Evolutionary conservation across 805 yeast species (phyloP), one percentile per base, ranked within the genome.

Genomic region (Nakazawaea holstii): DNA sequence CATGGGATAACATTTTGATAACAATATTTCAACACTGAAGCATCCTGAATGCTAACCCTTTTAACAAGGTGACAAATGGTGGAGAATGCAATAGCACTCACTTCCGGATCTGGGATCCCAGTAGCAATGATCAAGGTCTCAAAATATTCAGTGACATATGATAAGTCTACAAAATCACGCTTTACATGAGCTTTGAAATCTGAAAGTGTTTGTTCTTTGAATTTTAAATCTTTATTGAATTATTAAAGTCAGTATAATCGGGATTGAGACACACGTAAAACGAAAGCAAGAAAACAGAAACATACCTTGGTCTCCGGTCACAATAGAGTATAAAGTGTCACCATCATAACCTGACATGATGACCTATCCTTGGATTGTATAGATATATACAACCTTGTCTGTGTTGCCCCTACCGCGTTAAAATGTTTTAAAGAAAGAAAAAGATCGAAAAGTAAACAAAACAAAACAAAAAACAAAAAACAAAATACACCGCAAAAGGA

Each of bases 1-100:
- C 77, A 68, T 1, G 86, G 86, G 4, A 81, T 58, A 2, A 77
- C 73, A 24, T 68, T 59, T 46, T 65, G 67, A 35, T 75, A 67
- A 35, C 74, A 73, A 1, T 62, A 58, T 49, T 64, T 65, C 38
- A 80, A 62, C 0, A 73, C 66, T 8, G 60, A 56, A 1, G 69
- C 61, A 53, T 79, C 83, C 60, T 80, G 86, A 61, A 78, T 74
- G 41, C 79, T 73, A 6, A 80, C 76, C 17, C 86, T 62, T 49
- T 79, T 80, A 29, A 80, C 72, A 45, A 80, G 59, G 55, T 80
- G 84, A 42, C 81, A 77, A 4, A 78, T 57, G 0, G 79, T 70
- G 28, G 78, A 71, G 55, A 80, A 79, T 2, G 79, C 69, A 20
- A 61, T 46, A 1, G 68, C 50, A 50, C 69, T 69, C 15, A 79